A percentile compares a stretch with the other conserved stretches of the same genome.
These are phyloP conservation scores for Rhodosporidiobolus sp. DNA, from an alignment of 768 basidiomycete genomes.

Conservation along the genomic window DNA sequence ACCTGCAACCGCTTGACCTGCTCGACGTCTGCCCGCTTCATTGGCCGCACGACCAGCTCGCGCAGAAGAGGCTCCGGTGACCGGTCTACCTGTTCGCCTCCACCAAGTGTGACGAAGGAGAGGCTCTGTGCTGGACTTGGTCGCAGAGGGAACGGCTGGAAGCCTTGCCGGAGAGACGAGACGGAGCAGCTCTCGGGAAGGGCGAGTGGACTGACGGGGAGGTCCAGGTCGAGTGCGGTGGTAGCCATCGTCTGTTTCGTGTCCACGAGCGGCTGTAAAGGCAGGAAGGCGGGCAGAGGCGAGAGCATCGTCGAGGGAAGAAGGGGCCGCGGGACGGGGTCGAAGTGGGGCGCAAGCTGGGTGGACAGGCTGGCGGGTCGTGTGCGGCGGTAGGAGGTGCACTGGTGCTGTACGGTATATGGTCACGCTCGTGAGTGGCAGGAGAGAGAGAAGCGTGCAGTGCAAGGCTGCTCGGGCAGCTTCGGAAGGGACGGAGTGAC, in stretches of 20 bases:
- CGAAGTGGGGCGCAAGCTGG: too few species aligned
- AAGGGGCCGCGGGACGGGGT: too few species aligned
- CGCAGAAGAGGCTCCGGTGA: neutral
- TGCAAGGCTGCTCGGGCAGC: too few species aligned
- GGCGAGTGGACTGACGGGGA: neutral
- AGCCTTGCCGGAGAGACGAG: constrained; percentile 1
- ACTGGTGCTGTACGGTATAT: too few species aligned
- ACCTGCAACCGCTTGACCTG: constrained; percentile 12
- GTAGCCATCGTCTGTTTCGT: too few species aligned
- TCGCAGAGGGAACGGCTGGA: constrained; percentile 1
- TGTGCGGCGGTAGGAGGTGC: too few species aligned
- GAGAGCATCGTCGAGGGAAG: constrained; percentile 11
- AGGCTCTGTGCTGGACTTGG: neutral
- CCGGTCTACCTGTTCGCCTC: too few species aligned
- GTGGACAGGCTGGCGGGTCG: too few species aligned
- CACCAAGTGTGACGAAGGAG: neutral
- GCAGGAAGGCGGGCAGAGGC: constrained; percentile 9
- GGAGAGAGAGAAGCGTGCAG: too few species aligned
- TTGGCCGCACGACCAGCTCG: neutral
- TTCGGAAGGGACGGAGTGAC: too few species aligned
- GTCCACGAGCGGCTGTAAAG: constrained; percentile 7
- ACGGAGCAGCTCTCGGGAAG: constrained; percentile 8
- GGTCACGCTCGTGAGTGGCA: too few species aligned
- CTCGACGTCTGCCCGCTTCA: constrained; percentile 12
- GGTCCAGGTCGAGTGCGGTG: fast-evolving